phyloP scores from a whole-genome alignment of 129 eudicot genomes.

The Smallanthus sonchifolius region DNA sequence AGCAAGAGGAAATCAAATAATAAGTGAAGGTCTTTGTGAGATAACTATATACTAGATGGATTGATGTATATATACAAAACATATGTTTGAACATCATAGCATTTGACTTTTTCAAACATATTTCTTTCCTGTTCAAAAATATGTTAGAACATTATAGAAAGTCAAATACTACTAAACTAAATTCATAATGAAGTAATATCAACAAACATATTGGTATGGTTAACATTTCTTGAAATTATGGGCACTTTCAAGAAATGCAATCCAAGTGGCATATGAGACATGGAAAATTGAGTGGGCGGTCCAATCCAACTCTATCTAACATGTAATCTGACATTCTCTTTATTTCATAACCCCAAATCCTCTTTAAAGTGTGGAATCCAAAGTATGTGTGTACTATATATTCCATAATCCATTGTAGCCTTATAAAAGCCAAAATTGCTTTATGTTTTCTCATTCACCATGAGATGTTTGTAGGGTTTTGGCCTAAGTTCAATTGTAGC shows the following conservation, averaged over 20 bases:
- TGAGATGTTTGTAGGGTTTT: conserved; percentile 35
- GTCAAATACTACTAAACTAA: background rate
- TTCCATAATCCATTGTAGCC: conserved; percentile 21
- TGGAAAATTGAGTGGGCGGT: conserved; percentile 30
- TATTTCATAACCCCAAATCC: conserved; percentile 29
- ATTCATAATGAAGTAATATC: background rate
- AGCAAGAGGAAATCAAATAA: background rate
- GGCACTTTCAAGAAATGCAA: conserved; percentile 18
- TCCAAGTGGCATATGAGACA: conserved; percentile 33
- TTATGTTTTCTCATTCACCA: conserved; percentile 38
- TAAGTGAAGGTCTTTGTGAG: background rate
- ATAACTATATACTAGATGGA: background rate
- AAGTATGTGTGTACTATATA: conserved; percentile 29
- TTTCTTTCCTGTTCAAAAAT: background rate
- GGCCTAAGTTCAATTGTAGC: conserved; percentile 11
- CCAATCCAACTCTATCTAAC: conserved; percentile 30
- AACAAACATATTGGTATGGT: background rate
- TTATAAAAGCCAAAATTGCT: conserved; percentile 50
- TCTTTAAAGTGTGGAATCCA: conserved; percentile 48
- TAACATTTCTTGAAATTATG: conserved; percentile 17
- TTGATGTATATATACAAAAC: background rate
- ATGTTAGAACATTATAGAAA: background rate
- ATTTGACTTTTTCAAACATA: too few relatives aligned
- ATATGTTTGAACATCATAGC: background rate
- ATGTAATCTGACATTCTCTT: conserved; percentile 36